A percentile compares a stretch with the other conserved stretches of the same genome.
These are phyloP conservation scores for Sporothrix variecibatus DNA, from an alignment of 2,329 filamentous ascomycete genomes.

Conservation along the genomic window DNA sequence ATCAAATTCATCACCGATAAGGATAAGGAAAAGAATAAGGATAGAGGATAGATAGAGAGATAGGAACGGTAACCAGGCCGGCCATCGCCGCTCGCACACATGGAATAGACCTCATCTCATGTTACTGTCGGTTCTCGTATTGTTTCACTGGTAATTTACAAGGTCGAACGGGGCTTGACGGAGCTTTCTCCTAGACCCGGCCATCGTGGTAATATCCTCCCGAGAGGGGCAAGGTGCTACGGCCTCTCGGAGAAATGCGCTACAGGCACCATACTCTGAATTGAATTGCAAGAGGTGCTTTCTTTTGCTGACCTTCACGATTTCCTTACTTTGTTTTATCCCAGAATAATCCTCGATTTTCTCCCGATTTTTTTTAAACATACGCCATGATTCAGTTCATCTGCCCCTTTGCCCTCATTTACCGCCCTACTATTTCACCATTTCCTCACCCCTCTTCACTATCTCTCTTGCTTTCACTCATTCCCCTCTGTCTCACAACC, in stretches of 20 bases:
- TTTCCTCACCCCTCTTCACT: not conserved
- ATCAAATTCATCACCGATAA: no score
- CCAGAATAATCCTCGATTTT: not conserved
- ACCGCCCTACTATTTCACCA: not conserved
- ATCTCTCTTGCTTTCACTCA: not conserved
- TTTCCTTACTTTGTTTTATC: no score
- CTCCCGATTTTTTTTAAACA: not conserved
- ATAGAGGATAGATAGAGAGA: not conserved
- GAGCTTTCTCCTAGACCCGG: not conserved
- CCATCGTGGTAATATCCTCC: not conserved
- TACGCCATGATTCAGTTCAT: not conserved
- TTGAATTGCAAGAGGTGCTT: not conserved
- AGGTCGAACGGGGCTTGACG: not conserved
- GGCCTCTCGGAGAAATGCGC: not conserved
- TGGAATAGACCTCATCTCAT: constrained; percentile 4
- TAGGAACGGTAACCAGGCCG: not conserved
- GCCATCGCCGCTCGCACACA: constrained; percentile 16
- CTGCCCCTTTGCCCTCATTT: not conserved
- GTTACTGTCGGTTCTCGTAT: not conserved
- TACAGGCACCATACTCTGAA: not conserved
- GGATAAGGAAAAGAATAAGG: not conserved
- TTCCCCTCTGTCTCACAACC: constrained; percentile 1
- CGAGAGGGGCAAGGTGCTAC: not conserved
- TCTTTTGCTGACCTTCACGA: not conserved
- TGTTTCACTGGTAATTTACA: not conserved